phyloP scores from a whole-genome alignment of 371 early-diverging fungal genomes.

The Circinella umbellata region DNA sequence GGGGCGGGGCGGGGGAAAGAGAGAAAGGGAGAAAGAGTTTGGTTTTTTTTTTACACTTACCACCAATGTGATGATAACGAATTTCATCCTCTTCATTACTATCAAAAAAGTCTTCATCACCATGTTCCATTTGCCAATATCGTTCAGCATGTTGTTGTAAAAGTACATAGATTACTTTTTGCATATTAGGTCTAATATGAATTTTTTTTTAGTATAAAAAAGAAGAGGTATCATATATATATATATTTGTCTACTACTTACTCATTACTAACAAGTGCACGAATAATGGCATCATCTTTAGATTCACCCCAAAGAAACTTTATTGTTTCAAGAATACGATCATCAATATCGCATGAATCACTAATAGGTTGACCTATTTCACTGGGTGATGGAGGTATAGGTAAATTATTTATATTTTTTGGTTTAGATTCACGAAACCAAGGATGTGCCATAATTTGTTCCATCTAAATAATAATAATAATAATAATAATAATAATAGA shows the following conservation, averaged over 20 bases:
- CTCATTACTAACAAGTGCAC: constrained; percentile 50
- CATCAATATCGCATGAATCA: constrained; percentile 37
- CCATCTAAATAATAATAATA: constrained; percentile 28
- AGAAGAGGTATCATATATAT: not conserved
- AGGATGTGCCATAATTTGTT: constrained; percentile 40
- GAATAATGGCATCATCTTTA: constrained; percentile 37
- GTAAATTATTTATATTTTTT: constrained; percentile 22
- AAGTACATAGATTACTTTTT: constrained; percentile 56
- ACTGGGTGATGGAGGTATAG: constrained; percentile 36
- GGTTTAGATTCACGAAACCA: constrained; percentile 40
- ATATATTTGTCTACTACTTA: constrained; percentile 19
- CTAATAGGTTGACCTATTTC: constrained; percentile 38
- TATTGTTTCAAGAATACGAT: constrained; percentile 42
- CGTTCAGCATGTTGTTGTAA: constrained; percentile 52
- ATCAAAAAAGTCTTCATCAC: constrained; percentile 31
- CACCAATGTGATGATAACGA: constrained; percentile 16
- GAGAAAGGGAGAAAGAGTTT: no score
- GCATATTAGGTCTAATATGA: constrained; percentile 50
- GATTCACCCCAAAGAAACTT: constrained; percentile 49
- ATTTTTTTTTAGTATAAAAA: not conserved
- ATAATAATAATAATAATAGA: no score
- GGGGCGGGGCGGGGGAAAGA: no score
- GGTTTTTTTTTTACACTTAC: not conserved
- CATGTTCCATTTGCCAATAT: constrained; percentile 54
- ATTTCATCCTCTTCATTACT: constrained; percentile 27